Evolutionary conservation across 2,329 filamentous ascomycete species (phyloP).

Genomic region (Leptographium flavum): DNA sequence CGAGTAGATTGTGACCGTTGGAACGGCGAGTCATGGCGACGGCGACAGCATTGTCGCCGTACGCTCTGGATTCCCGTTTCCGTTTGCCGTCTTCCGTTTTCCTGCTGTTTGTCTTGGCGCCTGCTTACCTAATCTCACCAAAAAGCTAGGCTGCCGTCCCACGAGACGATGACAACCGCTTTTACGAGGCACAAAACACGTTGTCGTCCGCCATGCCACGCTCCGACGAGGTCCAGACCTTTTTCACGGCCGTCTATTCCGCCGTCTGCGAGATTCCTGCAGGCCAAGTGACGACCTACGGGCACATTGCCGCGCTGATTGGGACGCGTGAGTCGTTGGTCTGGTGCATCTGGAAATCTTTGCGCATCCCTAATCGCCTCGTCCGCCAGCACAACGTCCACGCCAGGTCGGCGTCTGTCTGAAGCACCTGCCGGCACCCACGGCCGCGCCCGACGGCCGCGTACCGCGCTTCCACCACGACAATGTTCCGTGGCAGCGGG

Average conservation of each 20-base stretch:
- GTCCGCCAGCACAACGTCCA: conserved; percentile 47
- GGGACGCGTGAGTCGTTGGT: conserved; percentile 47
- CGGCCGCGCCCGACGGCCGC: neutral
- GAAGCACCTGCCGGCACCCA: conserved; percentile 51
- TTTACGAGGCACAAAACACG: neutral
- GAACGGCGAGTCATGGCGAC: too few species aligned
- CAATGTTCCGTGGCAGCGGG: conserved; percentile 89
- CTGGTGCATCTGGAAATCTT: neutral
- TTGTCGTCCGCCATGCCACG: conserved; percentile 40
- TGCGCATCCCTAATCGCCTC: neutral
- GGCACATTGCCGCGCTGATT: conserved; percentile 59
- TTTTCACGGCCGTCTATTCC: conserved; percentile 64
- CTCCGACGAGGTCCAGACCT: conserved; percentile 59
- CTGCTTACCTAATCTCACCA: too few species aligned
- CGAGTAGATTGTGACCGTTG: too few species aligned
- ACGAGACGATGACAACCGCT: neutral
- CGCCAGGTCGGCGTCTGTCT: conserved; percentile 84
- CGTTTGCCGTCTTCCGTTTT: neutral
- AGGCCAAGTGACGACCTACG: conserved; percentile 79
- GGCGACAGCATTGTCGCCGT: too few species aligned
- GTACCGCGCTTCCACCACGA: conserved; percentile 51
- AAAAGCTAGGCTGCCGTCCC: too few species aligned
- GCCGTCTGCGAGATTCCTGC: conserved; percentile 74
- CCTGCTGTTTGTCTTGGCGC: neutral
- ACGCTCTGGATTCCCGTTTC: neutral